Percentiles rank a stretch among this genome's conserved stretches.
These are phyloP conservation scores for Stylosanthes scabra DNA, from an alignment of 331 rosid genomes.

Conservation along the genomic window DNA sequence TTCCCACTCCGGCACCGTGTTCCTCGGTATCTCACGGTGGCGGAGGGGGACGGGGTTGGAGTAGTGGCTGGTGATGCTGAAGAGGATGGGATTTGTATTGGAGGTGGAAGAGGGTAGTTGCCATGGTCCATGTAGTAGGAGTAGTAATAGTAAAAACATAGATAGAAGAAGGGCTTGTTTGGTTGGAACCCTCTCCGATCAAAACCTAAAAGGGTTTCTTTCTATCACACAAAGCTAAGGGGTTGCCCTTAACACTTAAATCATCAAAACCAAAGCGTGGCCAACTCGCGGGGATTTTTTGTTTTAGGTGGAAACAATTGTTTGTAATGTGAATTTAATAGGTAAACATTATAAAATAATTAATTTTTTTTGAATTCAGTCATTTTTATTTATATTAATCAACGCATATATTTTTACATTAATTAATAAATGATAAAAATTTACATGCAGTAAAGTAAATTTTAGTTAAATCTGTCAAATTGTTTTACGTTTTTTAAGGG, in stretches of 20 bases:
- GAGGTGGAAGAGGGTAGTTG: constrained; percentile 12
- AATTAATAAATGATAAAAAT: too few relatives aligned
- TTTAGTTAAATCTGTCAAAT: too few relatives aligned
- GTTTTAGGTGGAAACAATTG: too few relatives aligned
- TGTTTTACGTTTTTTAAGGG: too few relatives aligned
- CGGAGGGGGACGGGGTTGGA: constrained; percentile 26
- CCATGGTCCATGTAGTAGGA: constrained; percentile 47
- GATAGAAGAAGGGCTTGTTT: background rate
- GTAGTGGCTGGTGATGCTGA: background rate
- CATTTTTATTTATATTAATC: too few relatives aligned
- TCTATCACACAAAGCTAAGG: too few relatives aligned
- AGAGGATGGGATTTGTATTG: constrained; percentile 26
- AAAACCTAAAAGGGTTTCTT: background rate
- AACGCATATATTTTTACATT: too few relatives aligned
- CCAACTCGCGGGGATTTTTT: constrained; percentile 53
- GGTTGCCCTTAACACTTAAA: too few relatives aligned
- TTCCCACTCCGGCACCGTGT: constrained; percentile 80
- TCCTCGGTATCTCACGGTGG: constrained; percentile 56
- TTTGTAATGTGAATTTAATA: too few relatives aligned
- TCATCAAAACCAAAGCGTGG: constrained; percentile 58
- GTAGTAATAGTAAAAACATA: background rate
- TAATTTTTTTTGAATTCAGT: too few relatives aligned
- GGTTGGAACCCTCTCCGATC: background rate
- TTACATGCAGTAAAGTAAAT: too few relatives aligned
- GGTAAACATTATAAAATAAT: too few relatives aligned